These are phyloP conservation scores for Trichosanthes truncata DNA, from an alignment of 306 rosid genomes.

Conservation along the genomic window DNA sequence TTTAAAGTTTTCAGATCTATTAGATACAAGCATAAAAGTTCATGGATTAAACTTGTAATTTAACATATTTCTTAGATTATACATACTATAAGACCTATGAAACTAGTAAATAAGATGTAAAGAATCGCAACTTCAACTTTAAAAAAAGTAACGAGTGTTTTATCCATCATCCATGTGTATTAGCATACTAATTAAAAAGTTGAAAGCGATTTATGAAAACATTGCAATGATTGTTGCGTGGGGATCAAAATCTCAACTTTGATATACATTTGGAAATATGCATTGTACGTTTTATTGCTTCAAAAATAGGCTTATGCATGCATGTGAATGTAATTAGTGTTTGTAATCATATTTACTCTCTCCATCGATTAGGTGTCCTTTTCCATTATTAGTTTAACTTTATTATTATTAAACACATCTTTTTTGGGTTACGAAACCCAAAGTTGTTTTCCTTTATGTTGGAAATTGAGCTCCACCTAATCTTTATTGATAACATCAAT, in stretches of 20 bases:
- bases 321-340: slow-evolving; percentile 9
- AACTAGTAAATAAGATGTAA: too few relatives aligned
- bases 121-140: too few relatives aligned
- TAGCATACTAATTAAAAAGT: background rate
- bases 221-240: background rate
- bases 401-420: background rate
- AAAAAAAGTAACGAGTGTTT: background rate
- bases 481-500: background rate
- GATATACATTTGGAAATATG: background rate
- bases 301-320: background rate
- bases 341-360: slow-evolving; percentile 3
- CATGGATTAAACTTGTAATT: too few relatives aligned
- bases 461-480: slow-evolving; percentile 2
- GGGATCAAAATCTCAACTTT: background rate
- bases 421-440: background rate
- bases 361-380: background rate
- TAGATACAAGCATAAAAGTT: too few relatives aligned
- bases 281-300: background rate
- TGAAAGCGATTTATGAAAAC: background rate
- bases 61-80: too few relatives aligned
- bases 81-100: too few relatives aligned
- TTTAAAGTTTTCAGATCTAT: too few relatives aligned
- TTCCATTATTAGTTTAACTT: background rate
- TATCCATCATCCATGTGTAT: background rate
- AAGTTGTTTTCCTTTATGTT: background rate